phyloP scores from a whole-genome alignment of 306 rosid genomes.

The Cucurbita argyrosperma region DNA sequence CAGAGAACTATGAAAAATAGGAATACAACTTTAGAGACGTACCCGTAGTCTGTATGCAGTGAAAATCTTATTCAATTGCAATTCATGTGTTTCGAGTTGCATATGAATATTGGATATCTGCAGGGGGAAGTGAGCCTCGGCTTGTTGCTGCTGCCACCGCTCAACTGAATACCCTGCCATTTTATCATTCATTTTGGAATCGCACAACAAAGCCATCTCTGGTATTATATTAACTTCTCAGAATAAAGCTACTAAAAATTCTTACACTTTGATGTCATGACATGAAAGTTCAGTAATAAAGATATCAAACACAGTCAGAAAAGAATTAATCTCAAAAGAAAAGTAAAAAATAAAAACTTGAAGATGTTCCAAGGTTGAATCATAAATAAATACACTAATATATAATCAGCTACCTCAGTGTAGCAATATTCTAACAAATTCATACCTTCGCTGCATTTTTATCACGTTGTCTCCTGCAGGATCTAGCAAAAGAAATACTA shows the following conservation, averaged over 20 bases:
- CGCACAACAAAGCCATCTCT: conserved; percentile 85
- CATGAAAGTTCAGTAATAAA: not conserved
- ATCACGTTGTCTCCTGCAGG: conserved; percentile 28
- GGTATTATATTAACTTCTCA: conserved; percentile 33
- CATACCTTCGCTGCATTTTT: not conserved
- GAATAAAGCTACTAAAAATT: not conserved
- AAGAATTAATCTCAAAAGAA: not conserved
- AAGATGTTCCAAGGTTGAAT: no score
- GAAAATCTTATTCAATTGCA: not conserved
- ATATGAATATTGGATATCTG: conserved; percentile 2
- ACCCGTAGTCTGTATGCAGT: not conserved
- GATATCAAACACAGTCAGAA: not conserved
- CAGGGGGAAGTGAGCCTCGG: conserved; percentile 85
- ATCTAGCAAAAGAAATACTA: conserved; percentile 69
- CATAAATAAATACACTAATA: not conserved
- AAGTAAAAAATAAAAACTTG: no score
- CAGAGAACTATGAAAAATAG: not conserved
- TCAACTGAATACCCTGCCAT: conserved; percentile 81
- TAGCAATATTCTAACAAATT: not conserved
- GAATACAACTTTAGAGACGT: not conserved
- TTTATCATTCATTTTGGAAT: conserved; percentile 99
- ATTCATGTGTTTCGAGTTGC: not conserved
- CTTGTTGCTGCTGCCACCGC: conserved; percentile 73
- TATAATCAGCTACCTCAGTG: not conserved
- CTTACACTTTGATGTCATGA: not conserved